A percentile compares a stretch with the other conserved stretches of the same genome.
Conservation (phyloP, 75 land plant species). For the Isoetes taiwanensis region DNA sequence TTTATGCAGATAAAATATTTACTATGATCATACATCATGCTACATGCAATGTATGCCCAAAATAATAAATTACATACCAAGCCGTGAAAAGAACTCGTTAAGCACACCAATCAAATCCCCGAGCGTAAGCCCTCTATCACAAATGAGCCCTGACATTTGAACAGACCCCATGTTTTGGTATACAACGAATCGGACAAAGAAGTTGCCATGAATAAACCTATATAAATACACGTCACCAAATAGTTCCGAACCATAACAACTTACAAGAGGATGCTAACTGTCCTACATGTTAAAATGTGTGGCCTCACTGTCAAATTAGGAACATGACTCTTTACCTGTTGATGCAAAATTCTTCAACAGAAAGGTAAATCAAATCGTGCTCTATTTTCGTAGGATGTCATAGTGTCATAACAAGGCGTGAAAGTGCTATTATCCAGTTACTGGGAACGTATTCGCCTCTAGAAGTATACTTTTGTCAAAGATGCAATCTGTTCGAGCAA, state of each 20-base stretch:
- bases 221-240: background rate
- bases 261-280: background rate
- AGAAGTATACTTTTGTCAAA: too few species aligned
- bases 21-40: background rate
- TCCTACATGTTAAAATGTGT: background rate
- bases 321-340: too few species aligned
- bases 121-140: constrained; percentile 85
- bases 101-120: constrained; percentile 84
- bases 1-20: background rate
- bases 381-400: too few species aligned
- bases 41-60: background rate
- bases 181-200: background rate
- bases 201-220: background rate
- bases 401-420: too few species aligned
- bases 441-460: too few species aligned
- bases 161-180: background rate
- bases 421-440: too few species aligned
- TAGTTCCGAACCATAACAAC: background rate
- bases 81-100: constrained; percentile 77
- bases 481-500: too few species aligned
- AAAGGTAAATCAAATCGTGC: too few species aligned
- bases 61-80: constrained; percentile 33
- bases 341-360: too few species aligned
- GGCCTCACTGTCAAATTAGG: too few species aligned
- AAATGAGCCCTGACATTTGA: constrained; percentile 50